Percentiles rank a stretch among this genome's conserved stretches.
Conservation (phyloP, 1,139 yeast genomes). For the Zygosaccharomyces pseudobailii region DNA sequence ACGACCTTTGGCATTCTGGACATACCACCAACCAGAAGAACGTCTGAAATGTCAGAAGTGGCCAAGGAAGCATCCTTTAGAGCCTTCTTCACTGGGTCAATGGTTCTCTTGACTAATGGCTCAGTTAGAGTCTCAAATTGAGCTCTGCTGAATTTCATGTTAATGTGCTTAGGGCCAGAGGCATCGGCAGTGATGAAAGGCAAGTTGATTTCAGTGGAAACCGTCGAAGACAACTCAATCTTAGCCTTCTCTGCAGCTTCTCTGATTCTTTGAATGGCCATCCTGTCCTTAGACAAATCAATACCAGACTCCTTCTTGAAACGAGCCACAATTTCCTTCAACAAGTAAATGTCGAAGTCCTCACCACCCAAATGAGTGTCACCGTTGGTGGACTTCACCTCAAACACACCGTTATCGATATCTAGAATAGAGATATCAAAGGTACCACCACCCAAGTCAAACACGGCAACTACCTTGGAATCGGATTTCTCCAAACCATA, state of each 20-base stretch:
- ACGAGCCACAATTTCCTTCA: constrained; percentile 82
- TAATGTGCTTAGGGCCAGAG: constrained; percentile 97
- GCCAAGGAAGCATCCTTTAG: constrained; percentile 89
- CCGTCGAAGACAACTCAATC: constrained; percentile 93
- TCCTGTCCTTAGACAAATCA: constrained; percentile 85
- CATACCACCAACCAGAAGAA: constrained; percentile 99
- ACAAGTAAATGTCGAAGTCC: constrained; percentile 83
- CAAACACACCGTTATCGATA: constrained; percentile 95
- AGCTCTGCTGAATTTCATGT: constrained; percentile 87
- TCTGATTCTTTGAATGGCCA: constrained; percentile 99
- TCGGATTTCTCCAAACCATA: constrained; percentile 89
- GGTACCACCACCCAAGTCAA: constrained; percentile 99
- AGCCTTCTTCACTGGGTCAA: constrained; percentile 98
- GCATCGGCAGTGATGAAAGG: constrained; percentile 87
- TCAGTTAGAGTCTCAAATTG: constrained; percentile 92
- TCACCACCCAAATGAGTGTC: constrained; percentile 99
- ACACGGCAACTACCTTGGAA: constrained; percentile 87
- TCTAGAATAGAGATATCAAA: constrained; percentile 93
- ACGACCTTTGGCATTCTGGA: constrained; percentile 99
- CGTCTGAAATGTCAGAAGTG: constrained; percentile 88
- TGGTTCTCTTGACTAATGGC: constrained; percentile 83
- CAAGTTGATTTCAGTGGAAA: constrained; percentile 89
- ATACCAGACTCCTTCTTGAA: constrained; percentile 93
- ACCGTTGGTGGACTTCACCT: constrained; percentile 98
- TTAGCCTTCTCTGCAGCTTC: constrained; percentile 99